A percentile compares a stretch with the other conserved stretches of the same genome.
Conservation (phyloP, 1,284 basidiomycete species). For the Apiotrichum akiyoshidainum region DNA sequence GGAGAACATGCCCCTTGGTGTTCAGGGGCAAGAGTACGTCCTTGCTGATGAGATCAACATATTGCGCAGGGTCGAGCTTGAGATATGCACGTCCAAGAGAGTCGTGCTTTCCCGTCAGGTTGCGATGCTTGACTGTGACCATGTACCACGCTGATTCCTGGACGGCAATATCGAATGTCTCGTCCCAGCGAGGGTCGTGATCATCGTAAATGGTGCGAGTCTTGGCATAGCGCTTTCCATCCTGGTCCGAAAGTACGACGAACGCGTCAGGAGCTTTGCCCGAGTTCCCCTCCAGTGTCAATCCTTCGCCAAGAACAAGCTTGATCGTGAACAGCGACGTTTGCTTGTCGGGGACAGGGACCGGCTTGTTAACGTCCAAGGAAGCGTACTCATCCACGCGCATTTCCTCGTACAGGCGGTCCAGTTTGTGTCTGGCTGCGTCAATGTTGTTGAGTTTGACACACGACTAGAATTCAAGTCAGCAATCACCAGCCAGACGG, state of each 20-base stretch:
- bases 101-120: slow-evolving; percentile 83
- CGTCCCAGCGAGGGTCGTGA: slow-evolving; percentile 89
- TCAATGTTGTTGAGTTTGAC: slow-evolving; percentile 98
- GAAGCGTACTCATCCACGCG: slow-evolving; percentile 83
- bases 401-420: slow-evolving; percentile 89
- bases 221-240: slow-evolving; percentile 85
- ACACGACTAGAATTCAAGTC: slow-evolving; percentile 62
- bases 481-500: not conserved
- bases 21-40: slow-evolving; percentile 91
- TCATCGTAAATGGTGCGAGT: slow-evolving; percentile 95
- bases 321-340: slow-evolving; percentile 91
- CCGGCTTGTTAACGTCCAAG: slow-evolving; percentile 56
- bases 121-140: slow-evolving; percentile 87
- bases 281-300: slow-evolving; percentile 67
- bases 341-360: slow-evolving; percentile 61
- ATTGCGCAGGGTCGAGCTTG: slow-evolving; percentile 83
- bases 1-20: slow-evolving; percentile 69
- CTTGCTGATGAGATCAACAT: slow-evolving; percentile 83
- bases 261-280: slow-evolving; percentile 66
- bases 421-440: slow-evolving; percentile 80
- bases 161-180: slow-evolving; percentile 91
- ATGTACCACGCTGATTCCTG: slow-evolving; percentile 82
- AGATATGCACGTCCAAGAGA: slow-evolving; percentile 88
- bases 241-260: slow-evolving; percentile 88
- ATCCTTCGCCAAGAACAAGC: slow-evolving; percentile 80